Evolutionary conservation across 345 rosid genomes (phyloP).

Genomic region (Geranium rotundifolium): DNA sequence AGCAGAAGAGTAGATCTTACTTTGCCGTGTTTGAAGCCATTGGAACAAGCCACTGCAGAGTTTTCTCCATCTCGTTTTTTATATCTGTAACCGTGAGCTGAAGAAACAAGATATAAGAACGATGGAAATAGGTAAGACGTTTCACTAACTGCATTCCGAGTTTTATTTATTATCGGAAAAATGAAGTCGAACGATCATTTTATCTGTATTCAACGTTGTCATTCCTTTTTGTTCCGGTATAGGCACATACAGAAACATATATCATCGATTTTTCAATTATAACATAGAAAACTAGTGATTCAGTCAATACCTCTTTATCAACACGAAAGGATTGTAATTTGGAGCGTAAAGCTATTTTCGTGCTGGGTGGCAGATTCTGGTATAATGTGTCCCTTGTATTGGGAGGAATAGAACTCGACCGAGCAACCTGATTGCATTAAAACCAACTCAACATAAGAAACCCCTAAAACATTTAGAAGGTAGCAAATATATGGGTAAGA

Average conservation of each 20-base stretch:
- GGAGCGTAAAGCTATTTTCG: slow-evolving; percentile 58
- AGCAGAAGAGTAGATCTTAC: slow-evolving; percentile 20
- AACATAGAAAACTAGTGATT: neutral
- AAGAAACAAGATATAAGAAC: slow-evolving; percentile 13
- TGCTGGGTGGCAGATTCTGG: slow-evolving; percentile 71
- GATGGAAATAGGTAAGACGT: neutral
- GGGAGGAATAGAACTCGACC: slow-evolving; percentile 75
- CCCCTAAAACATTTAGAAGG: slow-evolving; percentile 4
- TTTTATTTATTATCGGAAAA: neutral
- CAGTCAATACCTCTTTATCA: slow-evolving; percentile 41
- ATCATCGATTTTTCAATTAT: neutral
- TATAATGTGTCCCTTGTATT: slow-evolving; percentile 76
- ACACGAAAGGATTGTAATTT: slow-evolving; percentile 49
- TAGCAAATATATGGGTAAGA: neutral
- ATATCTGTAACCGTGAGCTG: slow-evolving; percentile 76
- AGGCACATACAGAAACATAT: too few relatives aligned
- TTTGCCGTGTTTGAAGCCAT: slow-evolving; percentile 89
- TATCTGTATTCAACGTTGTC: too few relatives aligned
- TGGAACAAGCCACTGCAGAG: slow-evolving; percentile 97
- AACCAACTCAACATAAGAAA: slow-evolving; percentile 12
- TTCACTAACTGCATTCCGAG: neutral
- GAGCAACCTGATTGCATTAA: slow-evolving; percentile 41
- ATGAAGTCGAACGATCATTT: too few relatives aligned
- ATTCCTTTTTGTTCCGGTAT: too few relatives aligned
- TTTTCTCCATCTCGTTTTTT: slow-evolving; percentile 93